Base-by-base conservation (phyloP, 805 yeast genomes). In the Peterozyma toletana region DNA sequence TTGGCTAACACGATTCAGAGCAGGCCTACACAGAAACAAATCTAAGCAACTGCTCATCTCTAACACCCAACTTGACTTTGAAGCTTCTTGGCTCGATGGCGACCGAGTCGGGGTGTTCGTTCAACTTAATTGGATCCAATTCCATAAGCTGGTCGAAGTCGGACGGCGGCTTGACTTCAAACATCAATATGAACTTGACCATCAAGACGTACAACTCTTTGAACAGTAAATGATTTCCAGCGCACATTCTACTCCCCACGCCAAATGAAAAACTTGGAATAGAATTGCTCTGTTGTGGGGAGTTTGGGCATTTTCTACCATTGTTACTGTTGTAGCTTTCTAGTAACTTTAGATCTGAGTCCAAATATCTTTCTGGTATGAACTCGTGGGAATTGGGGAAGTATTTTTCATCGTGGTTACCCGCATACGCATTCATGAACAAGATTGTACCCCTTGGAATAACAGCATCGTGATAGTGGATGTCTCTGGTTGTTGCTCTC, bases 191-290 rank as follows among this genome's bases (percentile, higher is more conserved):
- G 42, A 79, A 54, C 42, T 86, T 72, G 46, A 77, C 62, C 15
- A 78, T 57, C 14, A 83, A 56, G 3, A 76, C 66, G 53, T 85
- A 86, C 53, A 85, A 63, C 56, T 85, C 89, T 43, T 77, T 72
- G 50, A 70, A 67, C 0, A 89, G 89, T 40, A 85, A 65, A 42
- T 73, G 70, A 39, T 72, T 71, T 0, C 93, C 95, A 0, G 83
- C 70, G 57, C 95, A 86, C 78, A 73, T 79, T 44, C 95, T 60
- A 1, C 82, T 66, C 0, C 95, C 95, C 15, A 75, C 72, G 1
- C 93, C 95, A 59, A 83, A 79, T 4, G 86, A 53, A 43, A 77
- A 64, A 59, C 80, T 80, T 15, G 50, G 53, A 33, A 58, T 17
- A 9, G 49, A 35, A 48, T 42, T n/a, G 52, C 38, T 13, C 43